Evolutionary conservation across 805 yeast genomes (phyloP), one percentile per base, ranked within the genome.

Genomic region (Candida boidinii): DNA sequence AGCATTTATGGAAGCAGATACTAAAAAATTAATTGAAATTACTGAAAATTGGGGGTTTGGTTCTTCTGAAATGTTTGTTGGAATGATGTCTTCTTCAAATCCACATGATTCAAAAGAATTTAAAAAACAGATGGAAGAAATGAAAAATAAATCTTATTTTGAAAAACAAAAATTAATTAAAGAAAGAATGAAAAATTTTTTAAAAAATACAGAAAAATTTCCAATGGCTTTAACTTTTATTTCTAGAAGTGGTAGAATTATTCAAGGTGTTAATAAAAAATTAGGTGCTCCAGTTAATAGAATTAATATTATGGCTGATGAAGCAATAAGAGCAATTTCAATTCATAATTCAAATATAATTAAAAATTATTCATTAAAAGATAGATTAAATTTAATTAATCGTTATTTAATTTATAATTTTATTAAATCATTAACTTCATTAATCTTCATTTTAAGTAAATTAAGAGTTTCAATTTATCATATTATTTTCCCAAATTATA

Each of bases 281-380:
- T 72, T 70, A 49, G 84, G 79, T 4, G 71, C 85, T 12, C 90
- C 88, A 0, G 79, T 80, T n/a, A 82, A 82, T 50, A 63, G 92
- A 36, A 56, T 82, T 42, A 76, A 75, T 37, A 48, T 78, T 19
- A 60, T 82, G 34, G 82, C 83, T 0, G 54, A 60, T 12, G 76
- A 73, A 44, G 84, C 85, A 21, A 48, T 48, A 16, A 43, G 34
- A 24, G 37, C 49, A 10, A 52, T 54, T 18, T 37, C 28, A 7
- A 18, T 36, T 20, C 38, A 35, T 17, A 27, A 28, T 17, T n/a
- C n/a, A n/a, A 38, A 41, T 19, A 26, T 34, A 15, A 41, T 41
- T 13, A 34, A 38, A 10, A 38, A 26, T 5, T 36, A 36, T 31
- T 38, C 29, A 5, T 13, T 39, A 30, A 10, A 11, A 2, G 29